Evolutionary conservation across 164 flowering plant species (phyloP).

Genomic region (Protea cynaroides): DNA sequence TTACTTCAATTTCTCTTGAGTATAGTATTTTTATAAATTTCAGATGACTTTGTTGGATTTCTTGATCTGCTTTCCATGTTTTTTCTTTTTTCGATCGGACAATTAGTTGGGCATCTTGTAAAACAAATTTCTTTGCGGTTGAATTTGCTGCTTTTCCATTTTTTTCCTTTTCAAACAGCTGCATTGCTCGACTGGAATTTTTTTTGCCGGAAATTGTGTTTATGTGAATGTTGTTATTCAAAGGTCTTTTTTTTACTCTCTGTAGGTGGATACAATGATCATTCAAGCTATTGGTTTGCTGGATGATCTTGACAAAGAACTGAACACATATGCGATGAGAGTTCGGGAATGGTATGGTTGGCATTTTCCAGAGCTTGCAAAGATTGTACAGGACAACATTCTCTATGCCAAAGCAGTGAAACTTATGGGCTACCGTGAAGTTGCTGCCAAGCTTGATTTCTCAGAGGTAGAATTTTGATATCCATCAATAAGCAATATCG

Average conservation of each 20-base stretch:
- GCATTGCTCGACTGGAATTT: no score
- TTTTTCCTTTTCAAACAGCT: no score
- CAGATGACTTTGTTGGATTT: no score
- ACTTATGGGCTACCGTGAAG: slow-evolving; percentile 75
- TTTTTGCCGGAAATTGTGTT: no score
- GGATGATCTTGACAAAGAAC: slow-evolving; percentile 98
- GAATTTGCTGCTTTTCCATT: no score
- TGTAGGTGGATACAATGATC: slow-evolving; percentile 94
- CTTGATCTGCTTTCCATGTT: no score
- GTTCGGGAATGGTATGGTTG: slow-evolving; percentile 98
- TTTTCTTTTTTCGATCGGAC: no score
- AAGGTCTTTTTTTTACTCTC: neutral
- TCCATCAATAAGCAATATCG: neutral
- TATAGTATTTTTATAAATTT: no score
- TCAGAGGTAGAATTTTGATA: slow-evolving; percentile 53
- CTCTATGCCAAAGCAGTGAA: slow-evolving; percentile 88
- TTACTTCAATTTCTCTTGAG: neutral
- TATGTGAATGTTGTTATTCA: neutral
- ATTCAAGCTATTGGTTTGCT: slow-evolving; percentile 93
- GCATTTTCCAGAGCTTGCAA: slow-evolving; percentile 98
- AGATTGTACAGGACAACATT: slow-evolving; percentile 83
- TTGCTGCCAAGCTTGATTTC: slow-evolving; percentile 92
- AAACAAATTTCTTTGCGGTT: no score
- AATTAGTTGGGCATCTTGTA: no score
- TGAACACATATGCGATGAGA: slow-evolving; percentile 95